Evolutionary conservation across 2,329 filamentous ascomycete genomes (phyloP).

Genomic region (Rachicladosporium sp.): DNA sequence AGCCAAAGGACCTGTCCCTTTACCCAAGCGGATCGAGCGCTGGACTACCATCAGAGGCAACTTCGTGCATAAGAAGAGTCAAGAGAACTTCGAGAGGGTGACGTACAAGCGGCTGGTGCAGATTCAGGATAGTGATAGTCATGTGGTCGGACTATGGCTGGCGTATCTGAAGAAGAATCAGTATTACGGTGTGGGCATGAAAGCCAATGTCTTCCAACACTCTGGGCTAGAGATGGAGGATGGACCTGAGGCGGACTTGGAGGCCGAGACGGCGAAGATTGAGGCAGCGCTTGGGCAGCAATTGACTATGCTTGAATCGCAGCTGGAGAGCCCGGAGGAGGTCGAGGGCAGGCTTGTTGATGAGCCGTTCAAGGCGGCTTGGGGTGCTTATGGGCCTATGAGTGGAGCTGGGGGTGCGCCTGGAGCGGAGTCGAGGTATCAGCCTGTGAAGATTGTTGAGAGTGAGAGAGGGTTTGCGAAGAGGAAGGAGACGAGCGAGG

Average conservation of each 20-base stretch:
- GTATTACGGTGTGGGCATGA: constrained; percentile 93
- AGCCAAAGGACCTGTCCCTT: constrained; percentile 70
- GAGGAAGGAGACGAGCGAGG: no score
- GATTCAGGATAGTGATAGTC: constrained; percentile 81
- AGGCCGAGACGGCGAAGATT: constrained; percentile 21
- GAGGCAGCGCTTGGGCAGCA: constrained; percentile 16
- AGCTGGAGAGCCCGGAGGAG: constrained; percentile 2
- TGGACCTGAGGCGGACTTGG: constrained; percentile 17
- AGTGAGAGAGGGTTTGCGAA: no score
- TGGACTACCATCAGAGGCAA: constrained; percentile 85
- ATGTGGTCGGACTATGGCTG: constrained; percentile 82
- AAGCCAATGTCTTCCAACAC: constrained; percentile 93
- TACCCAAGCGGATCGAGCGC: constrained; percentile 76
- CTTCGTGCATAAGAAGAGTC: constrained; percentile 93
- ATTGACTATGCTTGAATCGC: constrained; percentile 12
- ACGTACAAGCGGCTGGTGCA: constrained; percentile 79
- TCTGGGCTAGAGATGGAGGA: constrained; percentile 35
- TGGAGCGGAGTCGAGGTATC: constrained; percentile 5
- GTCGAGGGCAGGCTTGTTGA: constrained; percentile 5
- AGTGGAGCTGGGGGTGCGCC: constrained; percentile 12
- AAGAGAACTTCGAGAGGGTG: constrained; percentile 94
- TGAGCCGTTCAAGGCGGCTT: constrained; percentile 21
- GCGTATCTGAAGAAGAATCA: constrained; percentile 85
- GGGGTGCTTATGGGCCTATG: constrained; percentile 18
- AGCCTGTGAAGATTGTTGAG: no score